A percentile compares a stretch with the other conserved stretches of the same genome.
phyloP scores from a whole-genome alignment of 352 stramenopile species.

The Pythium apleroticum region DNA sequence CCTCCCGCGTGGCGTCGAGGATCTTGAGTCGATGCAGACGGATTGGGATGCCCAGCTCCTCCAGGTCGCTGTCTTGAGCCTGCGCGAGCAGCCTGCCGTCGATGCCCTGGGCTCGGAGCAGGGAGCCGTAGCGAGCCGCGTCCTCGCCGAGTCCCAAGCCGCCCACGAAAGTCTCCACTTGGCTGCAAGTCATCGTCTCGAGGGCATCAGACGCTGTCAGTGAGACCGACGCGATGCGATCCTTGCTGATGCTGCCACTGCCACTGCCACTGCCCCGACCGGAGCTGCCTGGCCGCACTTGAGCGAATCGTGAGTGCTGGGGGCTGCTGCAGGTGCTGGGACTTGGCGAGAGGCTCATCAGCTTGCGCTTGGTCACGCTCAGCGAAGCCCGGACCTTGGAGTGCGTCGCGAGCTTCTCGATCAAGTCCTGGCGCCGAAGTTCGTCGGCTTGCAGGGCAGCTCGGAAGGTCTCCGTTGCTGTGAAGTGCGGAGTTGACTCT shows the following conservation, averaged over 20 bases:
- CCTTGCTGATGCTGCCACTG: conserved; percentile 4
- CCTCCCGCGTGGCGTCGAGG: conserved; percentile 32
- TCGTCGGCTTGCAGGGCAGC: conserved; percentile 50
- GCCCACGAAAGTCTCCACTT: conserved; percentile 57
- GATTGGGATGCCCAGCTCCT: conserved; percentile 66
- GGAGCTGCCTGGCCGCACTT: neutral
- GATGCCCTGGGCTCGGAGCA: conserved; percentile 54
- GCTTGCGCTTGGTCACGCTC: conserved; percentile 18
- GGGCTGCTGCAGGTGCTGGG: conserved; percentile 9
- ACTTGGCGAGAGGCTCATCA: conserved; percentile 9
- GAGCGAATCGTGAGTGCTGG: neutral
- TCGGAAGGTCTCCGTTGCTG: conserved; percentile 30
- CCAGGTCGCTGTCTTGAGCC: conserved; percentile 53
- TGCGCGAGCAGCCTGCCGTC: conserved; percentile 59
- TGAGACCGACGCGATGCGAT: neutral
- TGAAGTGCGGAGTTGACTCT: conserved; percentile 20
- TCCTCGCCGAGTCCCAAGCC: conserved; percentile 41
- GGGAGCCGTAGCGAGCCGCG: conserved; percentile 33
- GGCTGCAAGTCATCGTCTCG: conserved; percentile 35
- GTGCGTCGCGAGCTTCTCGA: conserved; percentile 40
- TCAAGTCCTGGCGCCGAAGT: conserved; percentile 51
- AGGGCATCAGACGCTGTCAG: neutral
- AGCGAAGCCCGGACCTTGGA: conserved; percentile 23
- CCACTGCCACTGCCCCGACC: conserved; percentile 13
- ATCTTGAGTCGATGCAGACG: conserved; percentile 77